Evolutionary conservation across 1,284 basidiomycete species (phyloP), one percentile per base, ranked within the genome.

Genomic region (Tetrapyrgos nigripes): DNA sequence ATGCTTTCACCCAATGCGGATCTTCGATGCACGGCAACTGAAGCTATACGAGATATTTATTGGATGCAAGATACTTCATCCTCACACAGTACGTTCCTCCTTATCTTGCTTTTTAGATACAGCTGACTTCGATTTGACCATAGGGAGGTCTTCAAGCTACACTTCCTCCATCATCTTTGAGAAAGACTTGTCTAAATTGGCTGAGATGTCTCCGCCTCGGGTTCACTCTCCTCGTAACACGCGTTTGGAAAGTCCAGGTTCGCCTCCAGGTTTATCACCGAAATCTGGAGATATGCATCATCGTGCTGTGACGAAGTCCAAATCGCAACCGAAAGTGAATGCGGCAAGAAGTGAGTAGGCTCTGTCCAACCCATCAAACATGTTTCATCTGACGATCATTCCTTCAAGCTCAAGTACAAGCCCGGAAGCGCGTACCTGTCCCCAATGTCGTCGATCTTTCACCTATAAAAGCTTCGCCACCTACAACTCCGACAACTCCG

Each of bases 1-100:
- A 94, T 95, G 93, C 82, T 93, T 28, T 77, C 84, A 11, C 91
- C 92, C 1, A 89, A 91, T 66, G 87, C 89, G 11, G 87, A 91
- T 61, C 67, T 88, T 43, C 82, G 93, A 2, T 88, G 86, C 64
- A 90, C 83, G 1, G 87, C 91, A 3, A 72, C 76, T 1, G 82
- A 88, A 54, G 86, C 86, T 0, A 83, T 92, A 70, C 72, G 67
- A 17, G 91, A 94, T 67, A 61, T 77, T 1, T 94, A 89, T 73
- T 94, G 92, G 86, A 72, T 70, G 19, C 63, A 66, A 59, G 72
- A 75, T 29, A 45, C 64, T 10, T 59, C 64, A n/a, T 63, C 57
- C 40, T 61, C 66, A 49, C 79, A 80, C 58, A 71, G 79, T 80
- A 66, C 63, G 74, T 61, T 35, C 13, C 31, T 31, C 31, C 27